phyloP scores from a whole-genome alignment of 495 filamentous ascomycete genomes.

The Daldinia caldariorum region DNA sequence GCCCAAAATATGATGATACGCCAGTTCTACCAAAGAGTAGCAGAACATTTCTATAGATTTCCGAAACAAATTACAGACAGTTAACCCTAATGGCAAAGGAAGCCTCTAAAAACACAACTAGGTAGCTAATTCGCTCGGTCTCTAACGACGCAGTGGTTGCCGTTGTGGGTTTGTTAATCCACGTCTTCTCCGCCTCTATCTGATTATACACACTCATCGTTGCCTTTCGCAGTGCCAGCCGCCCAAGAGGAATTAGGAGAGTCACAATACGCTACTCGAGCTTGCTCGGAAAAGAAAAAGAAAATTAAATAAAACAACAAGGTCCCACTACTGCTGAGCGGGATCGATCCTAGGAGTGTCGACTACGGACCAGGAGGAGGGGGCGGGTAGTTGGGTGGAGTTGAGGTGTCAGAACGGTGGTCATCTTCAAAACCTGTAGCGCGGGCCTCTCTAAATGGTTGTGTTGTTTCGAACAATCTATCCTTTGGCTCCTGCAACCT shows the following conservation, averaged over 20 bases:
- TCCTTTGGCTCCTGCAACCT: background rate
- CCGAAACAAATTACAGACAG: background rate
- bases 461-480: background rate
- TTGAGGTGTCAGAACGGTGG: background rate
- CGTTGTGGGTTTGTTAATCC: background rate
- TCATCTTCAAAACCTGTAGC: background rate
- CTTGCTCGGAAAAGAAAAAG: background rate
- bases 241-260: background rate
- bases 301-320: too few species aligned
- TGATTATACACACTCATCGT: background rate
- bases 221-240: background rate
- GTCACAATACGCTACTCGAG: background rate
- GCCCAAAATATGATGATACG: background rate
- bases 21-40: background rate
- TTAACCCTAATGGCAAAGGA: background rate
- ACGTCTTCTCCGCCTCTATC: background rate
- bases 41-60: background rate
- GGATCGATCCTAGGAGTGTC: background rate
- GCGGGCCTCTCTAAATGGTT: background rate
- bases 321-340: background rate
- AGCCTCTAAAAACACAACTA: background rate
- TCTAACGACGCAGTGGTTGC: background rate
- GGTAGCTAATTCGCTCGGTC: background rate
- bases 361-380: background rate
- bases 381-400: background rate